phyloP scores from a whole-genome alignment of 139 green algal species.

The Coelastrella sp. region DNA sequence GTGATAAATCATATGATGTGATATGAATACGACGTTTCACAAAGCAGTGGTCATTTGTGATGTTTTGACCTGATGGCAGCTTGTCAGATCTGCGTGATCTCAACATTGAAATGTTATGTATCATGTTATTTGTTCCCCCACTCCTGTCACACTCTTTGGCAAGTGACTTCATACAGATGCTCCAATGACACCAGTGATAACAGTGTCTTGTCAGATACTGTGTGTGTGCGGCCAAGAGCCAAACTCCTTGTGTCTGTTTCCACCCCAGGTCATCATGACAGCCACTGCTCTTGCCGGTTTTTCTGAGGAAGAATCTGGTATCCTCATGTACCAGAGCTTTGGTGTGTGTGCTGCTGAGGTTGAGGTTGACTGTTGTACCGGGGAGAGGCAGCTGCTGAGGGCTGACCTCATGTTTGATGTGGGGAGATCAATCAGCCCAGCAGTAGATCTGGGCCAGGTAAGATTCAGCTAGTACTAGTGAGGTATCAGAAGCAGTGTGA shows the following conservation, averaged over 20 bases:
- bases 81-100: too few relatives aligned
- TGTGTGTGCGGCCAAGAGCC: too few relatives aligned
- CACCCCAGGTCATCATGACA: conserved; percentile 3
- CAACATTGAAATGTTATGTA: too few relatives aligned
- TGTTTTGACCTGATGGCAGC: too few relatives aligned
- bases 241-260: background rate
- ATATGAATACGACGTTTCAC: background rate
- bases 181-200: too few relatives aligned
- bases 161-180: too few relatives aligned
- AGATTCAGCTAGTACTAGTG: background rate
- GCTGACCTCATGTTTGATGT: conserved; percentile 29
- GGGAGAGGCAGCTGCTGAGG: conserved; percentile 27
- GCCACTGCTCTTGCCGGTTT: background rate
- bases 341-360: conserved; percentile 38
- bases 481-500: too few relatives aligned
- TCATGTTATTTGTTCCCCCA: too few relatives aligned
- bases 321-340: conserved; percentile 32
- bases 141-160: too few relatives aligned
- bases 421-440: conserved; percentile 32
- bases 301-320: background rate
- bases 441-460: conserved; percentile 43
- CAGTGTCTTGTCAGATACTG: too few relatives aligned
- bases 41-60: too few relatives aligned
- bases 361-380: conserved; percentile 20
- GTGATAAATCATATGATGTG: background rate